Percentiles rank a stretch among this genome's conserved stretches.
These are phyloP conservation scores for Suillus subalutaceus DNA, from an alignment of 768 basidiomycete species.

Conservation along the genomic window DNA sequence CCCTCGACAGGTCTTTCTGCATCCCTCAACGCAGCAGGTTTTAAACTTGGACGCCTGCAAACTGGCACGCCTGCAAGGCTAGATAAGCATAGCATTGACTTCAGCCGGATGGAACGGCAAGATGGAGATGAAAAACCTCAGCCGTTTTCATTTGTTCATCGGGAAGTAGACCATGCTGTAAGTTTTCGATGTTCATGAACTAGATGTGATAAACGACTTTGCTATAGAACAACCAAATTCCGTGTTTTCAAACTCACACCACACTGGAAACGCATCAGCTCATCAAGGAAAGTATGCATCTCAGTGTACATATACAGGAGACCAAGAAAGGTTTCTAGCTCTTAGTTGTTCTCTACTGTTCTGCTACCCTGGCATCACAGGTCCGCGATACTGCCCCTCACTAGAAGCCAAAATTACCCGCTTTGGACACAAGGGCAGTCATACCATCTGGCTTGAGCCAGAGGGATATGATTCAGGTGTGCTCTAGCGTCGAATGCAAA, in stretches of 20 bases:
- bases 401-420: conserved; percentile 85
- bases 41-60: conserved; percentile 82
- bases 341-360: not conserved
- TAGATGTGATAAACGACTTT: conserved; percentile 2
- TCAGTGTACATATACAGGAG: conserved; percentile 85
- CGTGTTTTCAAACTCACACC: conserved; percentile 74
- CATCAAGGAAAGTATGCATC: conserved; percentile 74
- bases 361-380: conserved; percentile 39
- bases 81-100: conserved; percentile 71
- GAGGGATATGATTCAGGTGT: conserved; percentile 89
- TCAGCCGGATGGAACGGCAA: conserved; percentile 60
- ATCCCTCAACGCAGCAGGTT: conserved; percentile 74
- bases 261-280: conserved; percentile 73
- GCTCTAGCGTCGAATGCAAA: not conserved
- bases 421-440: conserved; percentile 70
- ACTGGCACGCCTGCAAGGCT: conserved; percentile 87
- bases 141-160: conserved; percentile 79
- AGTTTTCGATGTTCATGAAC: conserved; percentile 17
- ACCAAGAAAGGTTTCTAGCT: conserved; percentile 71
- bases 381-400: conserved; percentile 91
- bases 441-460: conserved; percentile 88
- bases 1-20: conserved; percentile 76
- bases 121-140: conserved; percentile 64
- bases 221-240: conserved; percentile 69
- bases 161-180: conserved; percentile 72